A percentile compares a stretch with the other conserved stretches of the same genome.
Conservation (phyloP, 768 basidiomycete genomes). For the Asterophora lycoperdoides region DNA sequence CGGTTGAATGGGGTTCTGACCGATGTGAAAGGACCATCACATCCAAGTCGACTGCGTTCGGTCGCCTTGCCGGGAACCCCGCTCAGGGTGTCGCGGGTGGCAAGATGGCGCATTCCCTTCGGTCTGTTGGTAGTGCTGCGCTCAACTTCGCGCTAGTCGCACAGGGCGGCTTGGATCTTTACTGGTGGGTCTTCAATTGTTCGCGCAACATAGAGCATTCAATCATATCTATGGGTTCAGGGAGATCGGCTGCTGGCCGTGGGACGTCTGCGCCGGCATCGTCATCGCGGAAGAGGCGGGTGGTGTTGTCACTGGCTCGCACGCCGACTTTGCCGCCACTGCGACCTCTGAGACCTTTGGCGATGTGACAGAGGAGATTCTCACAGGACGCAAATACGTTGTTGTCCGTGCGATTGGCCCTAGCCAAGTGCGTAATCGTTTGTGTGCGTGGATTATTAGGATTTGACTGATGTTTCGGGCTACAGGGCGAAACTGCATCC, state of each 20-base stretch:
- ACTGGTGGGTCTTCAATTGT: slow-evolving; percentile 51
- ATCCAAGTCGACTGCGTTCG: slow-evolving; percentile 64
- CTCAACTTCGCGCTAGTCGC: slow-evolving; percentile 83
- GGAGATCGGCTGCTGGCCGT: slow-evolving; percentile 81
- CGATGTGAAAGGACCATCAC: slow-evolving; percentile 48
- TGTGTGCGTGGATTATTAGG: background rate
- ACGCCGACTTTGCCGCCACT: slow-evolving; percentile 39
- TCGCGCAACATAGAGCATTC: background rate
- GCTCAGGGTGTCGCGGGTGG: slow-evolving; percentile 61
- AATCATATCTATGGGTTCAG: slow-evolving; percentile 27
- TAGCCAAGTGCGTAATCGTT: slow-evolving; percentile 37
- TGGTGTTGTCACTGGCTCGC: slow-evolving; percentile 69
- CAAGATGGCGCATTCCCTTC: slow-evolving; percentile 79
- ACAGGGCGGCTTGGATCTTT: slow-evolving; percentile 82
- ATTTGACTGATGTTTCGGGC: background rate
- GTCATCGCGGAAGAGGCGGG: slow-evolving; percentile 92
- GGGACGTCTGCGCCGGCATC: slow-evolving; percentile 91
- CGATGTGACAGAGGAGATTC: slow-evolving; percentile 62
- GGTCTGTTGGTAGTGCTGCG: slow-evolving; percentile 82
- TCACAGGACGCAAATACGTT: slow-evolving; percentile 77
- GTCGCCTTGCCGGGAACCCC: slow-evolving; percentile 70
- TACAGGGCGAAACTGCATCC: slow-evolving; percentile 53
- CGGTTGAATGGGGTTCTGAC: slow-evolving; percentile 88
- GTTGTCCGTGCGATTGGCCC: slow-evolving; percentile 69
- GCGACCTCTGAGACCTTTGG: slow-evolving; percentile 41